Evolutionary conservation across 176 grass and related monocot species (phyloP).

Genomic region (Raddia guianensis): DNA sequence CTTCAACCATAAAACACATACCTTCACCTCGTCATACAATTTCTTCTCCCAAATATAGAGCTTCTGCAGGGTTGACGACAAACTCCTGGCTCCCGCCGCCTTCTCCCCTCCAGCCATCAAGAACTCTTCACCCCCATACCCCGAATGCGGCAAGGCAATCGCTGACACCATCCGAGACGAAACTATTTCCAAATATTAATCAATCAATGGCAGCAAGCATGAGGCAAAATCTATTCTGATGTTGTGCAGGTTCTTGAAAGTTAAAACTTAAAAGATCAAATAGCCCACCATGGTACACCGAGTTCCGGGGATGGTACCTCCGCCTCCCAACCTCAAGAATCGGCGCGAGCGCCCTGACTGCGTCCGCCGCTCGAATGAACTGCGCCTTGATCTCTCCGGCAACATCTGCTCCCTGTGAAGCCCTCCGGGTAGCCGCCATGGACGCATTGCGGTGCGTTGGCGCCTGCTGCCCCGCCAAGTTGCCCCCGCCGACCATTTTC

Average conservation of each 20-base stretch:
- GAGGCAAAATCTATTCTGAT: background rate
- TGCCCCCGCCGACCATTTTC: conserved; percentile 39
- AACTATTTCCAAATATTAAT: conserved; percentile 42
- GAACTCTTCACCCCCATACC: conserved; percentile 32
- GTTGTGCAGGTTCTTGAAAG: background rate
- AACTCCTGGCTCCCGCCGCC: conserved; percentile 45
- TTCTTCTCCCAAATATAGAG: conserved; percentile 91
- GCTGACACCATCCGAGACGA: conserved; percentile 50
- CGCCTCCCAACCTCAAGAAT: conserved; percentile 73
- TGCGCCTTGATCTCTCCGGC: conserved; percentile 62
- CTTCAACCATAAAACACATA: conserved; percentile 34
- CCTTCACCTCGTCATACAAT: conserved; percentile 85
- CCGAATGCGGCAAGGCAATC: conserved; percentile 41
- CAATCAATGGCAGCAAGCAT: conserved; percentile 21
- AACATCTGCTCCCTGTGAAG: conserved; percentile 28
- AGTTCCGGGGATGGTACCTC: conserved; percentile 64
- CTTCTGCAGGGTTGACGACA: conserved; percentile 79
- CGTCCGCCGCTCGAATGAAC: conserved; percentile 58
- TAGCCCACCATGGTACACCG: conserved; percentile 71
- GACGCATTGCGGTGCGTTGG: conserved; percentile 12
- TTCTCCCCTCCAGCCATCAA: conserved; percentile 57
- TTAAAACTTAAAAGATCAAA: background rate
- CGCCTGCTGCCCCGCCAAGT: conserved; percentile 29
- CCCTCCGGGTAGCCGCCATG: conserved; percentile 17
- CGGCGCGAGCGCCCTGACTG: conserved; percentile 36